phyloP scores from a whole-genome alignment of 169 alveolate genomes.

The Cryptosporidium andersoni region DNA sequence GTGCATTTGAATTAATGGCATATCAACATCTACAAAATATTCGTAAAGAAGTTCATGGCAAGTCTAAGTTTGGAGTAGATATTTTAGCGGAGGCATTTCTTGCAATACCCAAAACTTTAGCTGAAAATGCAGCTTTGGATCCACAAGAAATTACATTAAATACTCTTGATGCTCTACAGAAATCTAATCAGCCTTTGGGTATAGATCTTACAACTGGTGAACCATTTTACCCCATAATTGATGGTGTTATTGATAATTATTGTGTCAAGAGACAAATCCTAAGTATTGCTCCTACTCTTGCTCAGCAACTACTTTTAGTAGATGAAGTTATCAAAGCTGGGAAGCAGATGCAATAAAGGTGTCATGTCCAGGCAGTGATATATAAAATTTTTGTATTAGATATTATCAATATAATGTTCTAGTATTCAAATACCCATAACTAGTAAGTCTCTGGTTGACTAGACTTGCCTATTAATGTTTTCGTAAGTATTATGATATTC shows the following conservation, averaged over 20 bases:
- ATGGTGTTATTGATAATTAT: constrained; percentile 95
- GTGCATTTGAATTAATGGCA: constrained; percentile 95
- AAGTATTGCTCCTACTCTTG: constrained; percentile 97
- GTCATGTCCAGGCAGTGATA: too few species aligned
- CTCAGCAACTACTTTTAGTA: constrained; percentile 96
- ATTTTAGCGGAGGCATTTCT: constrained; percentile 96
- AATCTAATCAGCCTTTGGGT: constrained; percentile 90
- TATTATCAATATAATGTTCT: too few species aligned
- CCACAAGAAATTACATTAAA: constrained; percentile 89
- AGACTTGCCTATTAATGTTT: too few species aligned
- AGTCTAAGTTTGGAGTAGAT: constrained; percentile 94
- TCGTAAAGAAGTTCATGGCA: constrained; percentile 87
- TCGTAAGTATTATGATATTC: too few species aligned
- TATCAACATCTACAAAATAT: constrained; percentile 84
- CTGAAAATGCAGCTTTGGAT: constrained; percentile 97
- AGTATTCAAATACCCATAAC: too few species aligned
- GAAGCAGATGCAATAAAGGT: constrained; percentile 84
- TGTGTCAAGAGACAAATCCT: constrained; percentile 93
- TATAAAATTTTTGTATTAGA: too few species aligned
- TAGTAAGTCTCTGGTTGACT: too few species aligned
- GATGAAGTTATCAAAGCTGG: constrained; percentile 99
- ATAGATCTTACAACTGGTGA: constrained; percentile 93
- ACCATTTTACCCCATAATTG: constrained; percentile 89
- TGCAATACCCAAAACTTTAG: constrained; percentile 92
- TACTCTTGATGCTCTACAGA: constrained; percentile 86